Conservation (phyloP, 352 stramenopile species). For the Ophiocytium majus region DNA sequence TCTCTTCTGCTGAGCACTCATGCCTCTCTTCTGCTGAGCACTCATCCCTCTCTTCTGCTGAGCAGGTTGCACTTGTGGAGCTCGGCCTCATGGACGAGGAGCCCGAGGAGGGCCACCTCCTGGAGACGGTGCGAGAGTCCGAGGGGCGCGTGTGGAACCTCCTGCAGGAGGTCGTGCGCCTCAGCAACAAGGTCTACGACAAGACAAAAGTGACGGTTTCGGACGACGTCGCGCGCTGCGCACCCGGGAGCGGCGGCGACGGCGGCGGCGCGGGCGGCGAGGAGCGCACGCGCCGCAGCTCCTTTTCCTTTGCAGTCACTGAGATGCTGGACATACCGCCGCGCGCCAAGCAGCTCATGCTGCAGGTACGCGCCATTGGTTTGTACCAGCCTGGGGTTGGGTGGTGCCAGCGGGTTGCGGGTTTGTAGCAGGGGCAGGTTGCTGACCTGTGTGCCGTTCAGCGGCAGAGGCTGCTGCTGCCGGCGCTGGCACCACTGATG, state of each 20-base stretch:
- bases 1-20: too few relatives aligned
- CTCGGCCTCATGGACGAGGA: slow-evolving; percentile 1
- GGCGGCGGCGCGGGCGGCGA: not conserved
- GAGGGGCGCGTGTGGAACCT: not conserved
- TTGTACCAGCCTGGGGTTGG: too few relatives aligned
- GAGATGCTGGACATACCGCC: slow-evolving; percentile 23
- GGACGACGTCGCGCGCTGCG: slow-evolving; percentile 1
- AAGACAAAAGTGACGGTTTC: slow-evolving; percentile 21
- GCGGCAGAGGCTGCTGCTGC: not conserved
- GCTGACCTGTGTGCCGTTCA: too few relatives aligned
- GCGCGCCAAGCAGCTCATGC: slow-evolving; percentile 15
- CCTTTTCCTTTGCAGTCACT: slow-evolving; percentile 15
- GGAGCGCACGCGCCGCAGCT: not conserved
- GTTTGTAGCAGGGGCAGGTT: too few relatives aligned
- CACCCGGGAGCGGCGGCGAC: not conserved
- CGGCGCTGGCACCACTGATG: not conserved
- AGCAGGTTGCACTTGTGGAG: slow-evolving; percentile 8
- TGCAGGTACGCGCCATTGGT: not conserved
- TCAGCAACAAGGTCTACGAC: slow-evolving; percentile 23
- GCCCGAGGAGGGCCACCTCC: not conserved
- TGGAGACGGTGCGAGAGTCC: not conserved
- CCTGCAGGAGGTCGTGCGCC: slow-evolving; percentile 9
- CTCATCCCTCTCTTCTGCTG: too few relatives aligned
- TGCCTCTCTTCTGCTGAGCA: too few relatives aligned
- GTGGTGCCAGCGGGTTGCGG: too few relatives aligned